Conservation (phyloP, 2,329 filamentous ascomycete genomes). For the Ophiosphaerella korrae region DNA sequence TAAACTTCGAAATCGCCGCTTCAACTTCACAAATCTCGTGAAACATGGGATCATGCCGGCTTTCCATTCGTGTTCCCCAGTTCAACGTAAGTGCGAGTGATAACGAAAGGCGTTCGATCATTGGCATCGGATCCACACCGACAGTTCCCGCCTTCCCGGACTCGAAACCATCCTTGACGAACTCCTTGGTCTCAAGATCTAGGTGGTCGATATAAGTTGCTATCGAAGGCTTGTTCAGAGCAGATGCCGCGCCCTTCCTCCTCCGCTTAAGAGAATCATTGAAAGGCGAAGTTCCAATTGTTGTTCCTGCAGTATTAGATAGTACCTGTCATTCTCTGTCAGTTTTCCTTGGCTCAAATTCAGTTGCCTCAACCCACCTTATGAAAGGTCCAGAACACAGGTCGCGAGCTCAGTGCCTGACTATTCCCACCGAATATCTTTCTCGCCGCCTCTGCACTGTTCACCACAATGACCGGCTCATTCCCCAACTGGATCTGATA, state of each 20-base stretch:
- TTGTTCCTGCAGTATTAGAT: constrained; percentile 69
- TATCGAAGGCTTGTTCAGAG: constrained; percentile 68
- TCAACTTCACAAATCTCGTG: constrained; percentile 68
- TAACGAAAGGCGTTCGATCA: constrained; percentile 68
- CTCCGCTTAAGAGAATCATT: constrained; percentile 67
- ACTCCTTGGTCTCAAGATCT: constrained; percentile 66
- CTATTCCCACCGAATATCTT: constrained; percentile 51
- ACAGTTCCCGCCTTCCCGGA: constrained; percentile 61
- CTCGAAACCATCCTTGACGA: constrained; percentile 64
- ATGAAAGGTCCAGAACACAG: constrained; percentile 54
- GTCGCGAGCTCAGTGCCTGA: constrained; percentile 49
- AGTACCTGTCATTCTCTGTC: constrained; percentile 54
- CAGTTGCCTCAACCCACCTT: constrained; percentile 36
- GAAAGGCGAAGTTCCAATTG: constrained; percentile 71
- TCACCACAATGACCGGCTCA: constrained; percentile 52
- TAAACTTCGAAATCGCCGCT: constrained; percentile 64
- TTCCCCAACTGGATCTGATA: constrained; percentile 56
- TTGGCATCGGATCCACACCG: constrained; percentile 68
- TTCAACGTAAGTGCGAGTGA: constrained; percentile 69
- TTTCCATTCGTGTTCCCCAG: constrained; percentile 67
- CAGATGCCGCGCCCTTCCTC: constrained; percentile 68
- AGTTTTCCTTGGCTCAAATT: not conserved
- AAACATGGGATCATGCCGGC: constrained; percentile 65
- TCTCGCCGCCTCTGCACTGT: constrained; percentile 48
- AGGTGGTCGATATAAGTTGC: constrained; percentile 67